A percentile compares a stretch with the other conserved stretches of the same genome.
Evolutionary conservation across 805 yeast species (phyloP).

Genomic region (Candida germanica): DNA sequence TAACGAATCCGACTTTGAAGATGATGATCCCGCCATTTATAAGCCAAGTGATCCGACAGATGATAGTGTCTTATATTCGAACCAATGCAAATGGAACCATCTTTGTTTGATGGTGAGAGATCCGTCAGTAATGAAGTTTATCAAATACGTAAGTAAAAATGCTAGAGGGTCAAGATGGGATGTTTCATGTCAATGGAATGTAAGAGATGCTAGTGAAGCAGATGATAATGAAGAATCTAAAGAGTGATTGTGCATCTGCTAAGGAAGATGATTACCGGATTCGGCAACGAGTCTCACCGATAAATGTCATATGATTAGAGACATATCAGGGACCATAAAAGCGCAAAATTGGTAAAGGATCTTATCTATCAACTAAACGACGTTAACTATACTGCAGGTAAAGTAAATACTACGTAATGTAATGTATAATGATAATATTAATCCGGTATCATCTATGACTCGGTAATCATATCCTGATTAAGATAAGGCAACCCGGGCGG

Average conservation of each 20-base stretch:
- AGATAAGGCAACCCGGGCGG: not conserved
- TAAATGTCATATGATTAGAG: too few relatives aligned
- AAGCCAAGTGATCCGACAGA: conserved; percentile 50
- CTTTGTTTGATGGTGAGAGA: conserved; percentile 78
- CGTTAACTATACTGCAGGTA: too few relatives aligned
- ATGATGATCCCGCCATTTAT: conserved; percentile 86
- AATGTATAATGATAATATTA: too few relatives aligned
- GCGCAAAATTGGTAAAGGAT: too few relatives aligned
- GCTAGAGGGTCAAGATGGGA: conserved; percentile 97
- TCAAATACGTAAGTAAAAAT: conserved; percentile 83
- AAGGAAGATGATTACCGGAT: not conserved
- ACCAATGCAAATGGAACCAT: conserved; percentile 82
- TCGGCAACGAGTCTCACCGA: too few relatives aligned
- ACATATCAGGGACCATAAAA: too few relatives aligned
- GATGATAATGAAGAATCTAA: conserved; percentile 6
- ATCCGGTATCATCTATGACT: too few relatives aligned
- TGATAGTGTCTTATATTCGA: conserved; percentile 74
- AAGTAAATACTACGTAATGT: too few relatives aligned
- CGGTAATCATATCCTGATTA: too few relatives aligned
- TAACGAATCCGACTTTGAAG: conserved; percentile 41
- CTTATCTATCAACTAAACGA: too few relatives aligned
- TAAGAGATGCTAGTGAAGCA: conserved; percentile 40
- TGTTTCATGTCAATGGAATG: conserved; percentile 74
- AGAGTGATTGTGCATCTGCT: too few relatives aligned
- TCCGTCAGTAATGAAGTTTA: conserved; percentile 80